These are phyloP conservation scores for Cercospora canescens DNA, from an alignment of 2,329 filamentous ascomycete species.

Conservation along the genomic window DNA sequence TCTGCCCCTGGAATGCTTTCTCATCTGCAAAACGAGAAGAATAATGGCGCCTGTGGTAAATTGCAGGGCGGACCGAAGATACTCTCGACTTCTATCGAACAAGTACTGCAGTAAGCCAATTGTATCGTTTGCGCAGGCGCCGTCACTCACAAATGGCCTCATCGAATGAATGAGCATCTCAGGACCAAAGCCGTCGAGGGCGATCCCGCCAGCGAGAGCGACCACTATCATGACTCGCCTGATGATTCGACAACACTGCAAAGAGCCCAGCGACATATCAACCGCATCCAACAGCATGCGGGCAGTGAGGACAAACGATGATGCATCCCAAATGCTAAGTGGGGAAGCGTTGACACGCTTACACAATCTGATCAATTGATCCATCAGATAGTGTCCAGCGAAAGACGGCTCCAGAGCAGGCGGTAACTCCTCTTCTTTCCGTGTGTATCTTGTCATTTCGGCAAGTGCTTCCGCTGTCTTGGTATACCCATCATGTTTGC, in stretches of 20 bases:
- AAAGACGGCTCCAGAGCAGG: constrained; percentile 86
- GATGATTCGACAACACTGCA: constrained; percentile 83
- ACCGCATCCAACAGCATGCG: constrained; percentile 79
- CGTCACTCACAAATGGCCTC: constrained; percentile 74
- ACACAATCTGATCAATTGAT: constrained; percentile 77
- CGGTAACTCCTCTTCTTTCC: constrained; percentile 66
- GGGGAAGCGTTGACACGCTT: constrained; percentile 66
- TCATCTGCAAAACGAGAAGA: constrained; percentile 75
- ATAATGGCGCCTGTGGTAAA: constrained; percentile 81
- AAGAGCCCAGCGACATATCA: constrained; percentile 77
- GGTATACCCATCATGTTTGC: constrained; percentile 47
- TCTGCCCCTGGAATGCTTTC: constrained; percentile 43
- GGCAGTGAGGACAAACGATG: constrained; percentile 44
- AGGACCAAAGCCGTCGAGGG: constrained; percentile 76
- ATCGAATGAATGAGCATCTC: constrained; percentile 88
- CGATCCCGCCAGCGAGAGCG: constrained; percentile 70
- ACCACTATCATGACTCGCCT: constrained; percentile 83
- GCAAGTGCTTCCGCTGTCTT: constrained; percentile 65
- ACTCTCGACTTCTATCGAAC: constrained; percentile 63
- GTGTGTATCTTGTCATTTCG: constrained; percentile 68
- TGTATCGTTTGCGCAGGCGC: constrained; percentile 86
- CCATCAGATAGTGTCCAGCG: constrained; percentile 71
- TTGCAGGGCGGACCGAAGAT: constrained; percentile 64
- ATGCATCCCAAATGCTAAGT: constrained; percentile 37
- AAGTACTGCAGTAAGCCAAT: constrained; percentile 86